Evolutionary conservation across 108 stramenopile genomes (phyloP).

Genomic region (Conticribra weissflogii): DNA sequence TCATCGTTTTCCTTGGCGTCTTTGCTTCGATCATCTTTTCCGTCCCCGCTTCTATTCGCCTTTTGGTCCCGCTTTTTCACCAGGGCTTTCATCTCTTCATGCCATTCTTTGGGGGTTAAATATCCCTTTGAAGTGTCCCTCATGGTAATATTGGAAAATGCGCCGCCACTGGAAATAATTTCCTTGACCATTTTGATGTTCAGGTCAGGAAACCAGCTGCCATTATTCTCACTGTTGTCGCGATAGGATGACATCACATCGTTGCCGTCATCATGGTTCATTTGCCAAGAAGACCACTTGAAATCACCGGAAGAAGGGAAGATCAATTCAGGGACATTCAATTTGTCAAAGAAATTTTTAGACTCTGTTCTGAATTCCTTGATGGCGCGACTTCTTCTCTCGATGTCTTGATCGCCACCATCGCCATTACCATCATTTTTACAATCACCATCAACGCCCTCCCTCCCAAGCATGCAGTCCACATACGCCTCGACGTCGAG

Average conservation of each 20-base stretch:
- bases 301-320: slow-evolving; percentile 62
- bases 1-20: slow-evolving; percentile 15
- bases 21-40: too few species aligned
- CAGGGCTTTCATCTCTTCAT: slow-evolving; percentile 54
- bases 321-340: slow-evolving; percentile 37
- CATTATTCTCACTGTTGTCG: slow-evolving; percentile 1
- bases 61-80: slow-evolving; percentile 2
- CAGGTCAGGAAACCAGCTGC: slow-evolving; percentile 70
- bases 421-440: not conserved
- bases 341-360: slow-evolving; percentile 48
- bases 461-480: slow-evolving; percentile 45
- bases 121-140: slow-evolving; percentile 75
- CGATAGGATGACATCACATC: not conserved
- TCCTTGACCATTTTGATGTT: slow-evolving; percentile 85
- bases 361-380: slow-evolving; percentile 55
- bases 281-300: slow-evolving; percentile 62
- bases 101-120: slow-evolving; percentile 79
- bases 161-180: slow-evolving; percentile 80
- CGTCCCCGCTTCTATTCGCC: not conserved
- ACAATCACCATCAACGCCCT: not conserved
- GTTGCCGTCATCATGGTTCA: not conserved
- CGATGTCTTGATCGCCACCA: not conserved
- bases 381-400: slow-evolving; percentile 3
- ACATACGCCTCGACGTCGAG: slow-evolving; percentile 51
- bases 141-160: slow-evolving; percentile 57